phyloP scores from a whole-genome alignment of 202 grass and related monocot genomes.

The Cymbopogon flexuosus region DNA sequence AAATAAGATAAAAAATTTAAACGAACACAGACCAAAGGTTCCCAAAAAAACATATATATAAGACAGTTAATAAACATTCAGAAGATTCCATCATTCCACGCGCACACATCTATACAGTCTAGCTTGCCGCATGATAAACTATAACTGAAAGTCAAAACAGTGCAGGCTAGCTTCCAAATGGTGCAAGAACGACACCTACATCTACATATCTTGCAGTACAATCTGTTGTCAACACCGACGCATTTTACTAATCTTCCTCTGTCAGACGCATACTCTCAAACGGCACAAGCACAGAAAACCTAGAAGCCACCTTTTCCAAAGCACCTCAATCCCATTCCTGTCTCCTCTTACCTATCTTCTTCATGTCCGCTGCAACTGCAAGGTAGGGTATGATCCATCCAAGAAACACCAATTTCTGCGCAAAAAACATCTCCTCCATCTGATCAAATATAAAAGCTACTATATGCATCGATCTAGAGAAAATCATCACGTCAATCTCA shows the following conservation, averaged over 20 bases:
- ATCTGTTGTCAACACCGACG: constrained; percentile 29
- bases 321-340: constrained; percentile 22
- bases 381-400: constrained; percentile 46
- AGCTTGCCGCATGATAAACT: constrained; percentile 10
- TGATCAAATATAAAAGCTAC: neutral
- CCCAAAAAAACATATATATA: neutral
- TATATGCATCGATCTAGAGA: neutral
- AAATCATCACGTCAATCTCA: neutral
- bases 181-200: constrained; percentile 16
- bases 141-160: constrained; percentile 42
- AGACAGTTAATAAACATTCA: constrained; percentile 27
- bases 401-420: constrained; percentile 19
- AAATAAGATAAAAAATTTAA: neutral
- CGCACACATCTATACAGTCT: constrained; percentile 1
- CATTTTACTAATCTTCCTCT: neutral
- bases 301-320: constrained; percentile 48
- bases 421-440: neutral
- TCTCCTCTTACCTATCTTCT: constrained; percentile 28
- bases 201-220: constrained; percentile 26
- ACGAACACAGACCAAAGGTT: neutral
- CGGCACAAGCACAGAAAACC: constrained; percentile 32
- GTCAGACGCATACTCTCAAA: neutral
- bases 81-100: constrained; percentile 48
- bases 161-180: constrained; percentile 44
- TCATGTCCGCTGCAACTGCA: constrained; percentile 80